These are phyloP conservation scores for Candida neerlandica DNA, from an alignment of 1,139 yeast species.

Conservation along the genomic window DNA sequence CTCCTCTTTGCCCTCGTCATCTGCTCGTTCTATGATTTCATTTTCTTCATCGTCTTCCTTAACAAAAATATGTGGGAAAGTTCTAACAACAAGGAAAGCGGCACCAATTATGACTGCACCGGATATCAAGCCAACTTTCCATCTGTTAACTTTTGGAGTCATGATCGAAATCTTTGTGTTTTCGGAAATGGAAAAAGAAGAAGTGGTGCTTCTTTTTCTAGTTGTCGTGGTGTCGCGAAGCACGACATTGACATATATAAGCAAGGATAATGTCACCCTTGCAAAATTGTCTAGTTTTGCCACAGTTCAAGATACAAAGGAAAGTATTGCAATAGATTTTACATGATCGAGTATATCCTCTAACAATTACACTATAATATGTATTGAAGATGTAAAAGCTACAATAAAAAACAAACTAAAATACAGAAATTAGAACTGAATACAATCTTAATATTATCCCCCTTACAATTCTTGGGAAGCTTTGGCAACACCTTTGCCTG, in stretches of 20 bases:
- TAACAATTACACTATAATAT: neutral
- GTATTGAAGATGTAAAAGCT: neutral
- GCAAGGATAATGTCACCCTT: too few relatives aligned
- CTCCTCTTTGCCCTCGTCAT: constrained; percentile 18
- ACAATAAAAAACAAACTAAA: neutral
- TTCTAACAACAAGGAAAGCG: constrained; percentile 45
- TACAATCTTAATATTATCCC: neutral
- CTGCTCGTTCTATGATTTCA: constrained; percentile 8
- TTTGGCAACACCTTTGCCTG: constrained; percentile 66
- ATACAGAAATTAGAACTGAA: constrained; percentile 1
- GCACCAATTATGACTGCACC: constrained; percentile 49
- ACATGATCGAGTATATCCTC: too few relatives aligned
- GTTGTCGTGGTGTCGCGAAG: too few relatives aligned
- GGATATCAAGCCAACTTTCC: constrained; percentile 29
- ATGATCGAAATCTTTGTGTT: neutral
- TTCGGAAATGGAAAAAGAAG: neutral
- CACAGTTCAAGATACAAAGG: too few relatives aligned
- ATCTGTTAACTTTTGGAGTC: constrained; percentile 6
- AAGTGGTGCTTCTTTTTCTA: constrained; percentile 10
- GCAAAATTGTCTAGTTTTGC: too few relatives aligned
- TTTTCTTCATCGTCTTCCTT: constrained; percentile 17
- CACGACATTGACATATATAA: too few relatives aligned
- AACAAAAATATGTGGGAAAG: constrained; percentile 49
- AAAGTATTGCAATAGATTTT: too few relatives aligned
- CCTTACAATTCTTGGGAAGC: constrained; percentile 73